These are phyloP conservation scores for Pyrenophora graminea DNA, from an alignment of 2,329 filamentous ascomycete species.

Conservation along the genomic window DNA sequence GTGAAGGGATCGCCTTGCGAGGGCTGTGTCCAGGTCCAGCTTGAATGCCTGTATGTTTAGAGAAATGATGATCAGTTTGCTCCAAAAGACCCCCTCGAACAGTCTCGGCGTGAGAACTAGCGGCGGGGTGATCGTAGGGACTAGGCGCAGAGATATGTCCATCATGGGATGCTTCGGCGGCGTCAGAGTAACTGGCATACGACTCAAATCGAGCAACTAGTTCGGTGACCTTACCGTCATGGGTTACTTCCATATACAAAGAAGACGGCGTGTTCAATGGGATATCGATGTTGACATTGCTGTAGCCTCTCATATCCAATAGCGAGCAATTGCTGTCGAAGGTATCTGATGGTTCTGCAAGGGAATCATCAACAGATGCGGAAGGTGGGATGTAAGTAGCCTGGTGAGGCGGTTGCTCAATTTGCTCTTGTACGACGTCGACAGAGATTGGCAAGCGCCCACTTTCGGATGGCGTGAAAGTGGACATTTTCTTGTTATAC, in stretches of 20 bases:
- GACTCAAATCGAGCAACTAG: conserved; percentile 29
- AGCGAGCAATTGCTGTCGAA: conserved; percentile 10
- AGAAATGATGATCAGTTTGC: background rate
- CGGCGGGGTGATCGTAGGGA: conserved; percentile 1
- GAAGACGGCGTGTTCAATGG: conserved; percentile 24
- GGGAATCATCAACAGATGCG: conserved; percentile 12
- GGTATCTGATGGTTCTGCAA: background rate
- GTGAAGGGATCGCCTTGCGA: conserved; percentile 35
- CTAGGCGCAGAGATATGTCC: background rate
- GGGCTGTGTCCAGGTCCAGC: conserved; percentile 16
- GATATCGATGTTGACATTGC: conserved; percentile 30
- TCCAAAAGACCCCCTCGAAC: conserved; percentile 6
- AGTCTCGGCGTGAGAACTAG: conserved; percentile 11
- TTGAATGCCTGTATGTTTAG: background rate
- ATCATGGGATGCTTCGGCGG: conserved; percentile 13
- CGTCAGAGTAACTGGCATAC: conserved; percentile 20
- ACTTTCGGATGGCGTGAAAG: conserved; percentile 21
- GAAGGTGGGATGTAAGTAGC: conserved; percentile 30
- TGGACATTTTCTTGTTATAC: conserved; percentile 33
- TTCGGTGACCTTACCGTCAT: conserved; percentile 36
- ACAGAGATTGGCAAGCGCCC: conserved; percentile 10
- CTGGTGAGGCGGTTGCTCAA: conserved; percentile 5
- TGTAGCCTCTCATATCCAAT: conserved; percentile 19
- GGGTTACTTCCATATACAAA: conserved; percentile 26
- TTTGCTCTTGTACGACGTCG: background rate